These are phyloP conservation scores for Pedinophyceae sp. DNA, from an alignment of 139 green algal species.

Conservation along the genomic window DNA sequence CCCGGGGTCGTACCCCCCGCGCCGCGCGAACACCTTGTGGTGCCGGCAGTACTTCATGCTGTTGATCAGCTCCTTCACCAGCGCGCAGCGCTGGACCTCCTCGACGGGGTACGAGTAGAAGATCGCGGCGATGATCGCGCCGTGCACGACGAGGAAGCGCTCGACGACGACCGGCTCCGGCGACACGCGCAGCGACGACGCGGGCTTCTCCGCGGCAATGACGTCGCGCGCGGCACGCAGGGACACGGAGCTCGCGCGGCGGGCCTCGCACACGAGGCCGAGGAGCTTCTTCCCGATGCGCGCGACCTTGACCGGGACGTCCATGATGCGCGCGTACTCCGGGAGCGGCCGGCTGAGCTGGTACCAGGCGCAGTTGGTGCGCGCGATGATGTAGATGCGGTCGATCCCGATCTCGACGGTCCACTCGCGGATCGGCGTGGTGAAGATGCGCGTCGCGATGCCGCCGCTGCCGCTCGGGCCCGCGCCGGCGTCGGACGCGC, in stretches of 20 bases:
- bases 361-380: constrained; percentile 86
- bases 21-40: constrained; percentile 65
- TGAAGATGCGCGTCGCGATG: constrained; percentile 60
- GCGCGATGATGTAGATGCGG: constrained; percentile 76
- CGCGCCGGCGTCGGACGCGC: too few species aligned
- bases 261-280: constrained; percentile 12
- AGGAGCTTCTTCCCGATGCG: constrained; percentile 2
- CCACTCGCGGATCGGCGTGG: constrained; percentile 85
- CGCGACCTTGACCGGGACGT: background rate
- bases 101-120: constrained; percentile 53
- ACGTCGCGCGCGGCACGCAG: constrained; percentile 35
- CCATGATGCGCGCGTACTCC: background rate
- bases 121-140: constrained; percentile 83
- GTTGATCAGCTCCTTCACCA: constrained; percentile 46
- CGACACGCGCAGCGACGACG: constrained; percentile 1
- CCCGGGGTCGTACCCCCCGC: background rate
- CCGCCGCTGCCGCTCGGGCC: too few species aligned
- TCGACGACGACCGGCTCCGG: constrained; percentile 44
- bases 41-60: constrained; percentile 54
- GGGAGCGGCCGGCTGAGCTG: constrained; percentile 9
- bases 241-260: constrained; percentile 45
- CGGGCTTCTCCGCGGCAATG: constrained; percentile 35
- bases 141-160: constrained; percentile 81
- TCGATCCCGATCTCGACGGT: constrained; percentile 69
- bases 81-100: constrained; percentile 42